phyloP scores from a whole-genome alignment of 2,329 filamentous ascomycete species.

The Leptographium lundbergii region DNA sequence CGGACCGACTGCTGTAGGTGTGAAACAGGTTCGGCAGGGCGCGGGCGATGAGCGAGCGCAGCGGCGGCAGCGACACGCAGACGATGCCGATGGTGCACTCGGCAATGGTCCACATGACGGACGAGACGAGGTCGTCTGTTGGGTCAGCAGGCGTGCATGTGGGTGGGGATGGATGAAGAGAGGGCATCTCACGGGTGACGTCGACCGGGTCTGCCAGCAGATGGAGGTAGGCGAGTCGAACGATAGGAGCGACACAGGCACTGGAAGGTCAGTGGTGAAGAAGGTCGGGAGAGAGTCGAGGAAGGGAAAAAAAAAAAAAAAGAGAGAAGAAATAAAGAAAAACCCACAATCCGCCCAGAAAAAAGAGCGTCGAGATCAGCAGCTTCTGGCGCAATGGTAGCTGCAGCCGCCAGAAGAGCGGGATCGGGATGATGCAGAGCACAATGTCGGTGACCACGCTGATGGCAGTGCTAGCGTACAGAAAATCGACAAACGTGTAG shows the following conservation, averaged over 20 bases:
- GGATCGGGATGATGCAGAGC: slow-evolving; percentile 18
- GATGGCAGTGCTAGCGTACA: slow-evolving; percentile 18
- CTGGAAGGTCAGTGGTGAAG: slow-evolving; percentile 5
- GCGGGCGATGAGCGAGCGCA: slow-evolving; percentile 12
- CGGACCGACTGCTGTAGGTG: neutral
- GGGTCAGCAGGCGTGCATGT: neutral
- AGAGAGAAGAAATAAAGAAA: neutral
- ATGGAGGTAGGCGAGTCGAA: slow-evolving; percentile 16
- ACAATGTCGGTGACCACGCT: slow-evolving; percentile 18
- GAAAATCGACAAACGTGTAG: slow-evolving; percentile 15
- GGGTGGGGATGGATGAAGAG: neutral
- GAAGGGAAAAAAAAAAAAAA: neutral
- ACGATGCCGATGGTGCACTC: slow-evolving; percentile 21
- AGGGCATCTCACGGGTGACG: slow-evolving; percentile 15
- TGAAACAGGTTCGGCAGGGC: slow-evolving; percentile 8
- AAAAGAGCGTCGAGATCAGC: slow-evolving; percentile 17
- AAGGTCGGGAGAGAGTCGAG: neutral
- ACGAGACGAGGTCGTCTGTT: slow-evolving; percentile 17
- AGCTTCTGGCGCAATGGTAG: slow-evolving; percentile 16
- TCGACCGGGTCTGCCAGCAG: slow-evolving; percentile 14
- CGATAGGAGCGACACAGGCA: slow-evolving; percentile 14
- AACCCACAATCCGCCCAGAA: slow-evolving; percentile 18
- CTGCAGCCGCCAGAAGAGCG: slow-evolving; percentile 17
- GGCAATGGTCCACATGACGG: slow-evolving; percentile 20
- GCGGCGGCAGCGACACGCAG: slow-evolving; percentile 21